A percentile compares a stretch with the other conserved stretches of the same genome.
phyloP scores from a whole-genome alignment of 371 early-diverging fungal genomes.

The Syncephalis fuscata region DNA sequence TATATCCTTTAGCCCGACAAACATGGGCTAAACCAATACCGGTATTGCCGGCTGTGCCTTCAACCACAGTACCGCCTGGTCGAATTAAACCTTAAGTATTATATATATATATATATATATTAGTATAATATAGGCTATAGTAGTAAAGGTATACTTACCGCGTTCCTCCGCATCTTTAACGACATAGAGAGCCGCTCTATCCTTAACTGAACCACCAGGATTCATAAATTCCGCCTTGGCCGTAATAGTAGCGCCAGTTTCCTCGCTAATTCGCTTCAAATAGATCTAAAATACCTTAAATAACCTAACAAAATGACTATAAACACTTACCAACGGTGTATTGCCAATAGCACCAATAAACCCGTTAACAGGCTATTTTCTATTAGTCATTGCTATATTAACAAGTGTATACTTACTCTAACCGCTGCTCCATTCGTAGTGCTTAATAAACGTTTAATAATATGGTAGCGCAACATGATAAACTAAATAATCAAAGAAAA shows the following conservation, averaged over 20 bases:
- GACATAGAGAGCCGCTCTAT: conserved; percentile 84
- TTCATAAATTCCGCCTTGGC: conserved; percentile 97
- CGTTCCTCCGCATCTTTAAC: conserved; percentile 84
- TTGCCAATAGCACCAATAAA: conserved; percentile 88
- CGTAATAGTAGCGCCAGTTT: conserved; percentile 74
- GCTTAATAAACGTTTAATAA: too few relatives aligned
- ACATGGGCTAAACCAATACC: conserved; percentile 94
- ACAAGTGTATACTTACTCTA: too few relatives aligned
- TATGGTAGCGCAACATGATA: too few relatives aligned
- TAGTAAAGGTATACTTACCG: conserved; percentile 7
- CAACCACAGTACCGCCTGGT: conserved; percentile 88
- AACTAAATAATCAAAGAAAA: too few relatives aligned
- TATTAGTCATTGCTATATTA: too few relatives aligned
- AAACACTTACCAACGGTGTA: conserved; percentile 65
- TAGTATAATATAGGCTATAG: background rate
- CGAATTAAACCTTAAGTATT: conserved; percentile 47
- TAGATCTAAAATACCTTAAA: conserved; percentile 31
- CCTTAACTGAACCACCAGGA: conserved; percentile 96
- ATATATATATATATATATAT: background rate
- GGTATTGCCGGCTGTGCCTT: conserved; percentile 94
- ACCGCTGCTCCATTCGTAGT: too few relatives aligned
- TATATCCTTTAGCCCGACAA: conserved; percentile 88
- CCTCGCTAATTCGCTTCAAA: conserved; percentile 51
- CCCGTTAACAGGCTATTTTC: conserved; percentile 29
- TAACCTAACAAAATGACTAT: background rate